Conservation (phyloP, 805 yeast genomes). For the Wilhelminamyces savonicus region DNA sequence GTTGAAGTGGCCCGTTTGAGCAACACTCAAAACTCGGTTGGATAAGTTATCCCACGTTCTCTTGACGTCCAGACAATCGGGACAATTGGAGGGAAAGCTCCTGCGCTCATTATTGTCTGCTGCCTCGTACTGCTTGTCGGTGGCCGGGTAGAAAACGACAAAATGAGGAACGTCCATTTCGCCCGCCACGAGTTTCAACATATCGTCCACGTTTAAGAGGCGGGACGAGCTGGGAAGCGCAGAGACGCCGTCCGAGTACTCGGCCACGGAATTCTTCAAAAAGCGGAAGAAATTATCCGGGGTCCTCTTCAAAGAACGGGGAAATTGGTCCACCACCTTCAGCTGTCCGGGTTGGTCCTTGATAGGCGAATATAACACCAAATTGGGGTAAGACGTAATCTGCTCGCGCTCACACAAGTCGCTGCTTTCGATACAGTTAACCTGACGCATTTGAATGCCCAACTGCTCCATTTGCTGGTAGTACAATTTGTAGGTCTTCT, state of each 20-base stretch:
- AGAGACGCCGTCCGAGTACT: conserved; percentile 32
- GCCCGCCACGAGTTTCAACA: conserved; percentile 49
- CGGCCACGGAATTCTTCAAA: conserved; percentile 47
- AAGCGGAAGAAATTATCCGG: conserved; percentile 46
- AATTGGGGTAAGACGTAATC: conserved; percentile 60
- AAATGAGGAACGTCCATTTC: conserved; percentile 43
- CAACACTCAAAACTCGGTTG: conserved; percentile 34
- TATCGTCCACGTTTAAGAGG: conserved; percentile 30
- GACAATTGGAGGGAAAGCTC: conserved; percentile 35
- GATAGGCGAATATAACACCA: conserved; percentile 63
- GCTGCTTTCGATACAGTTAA: conserved; percentile 81
- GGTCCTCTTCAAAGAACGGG: conserved; percentile 39
- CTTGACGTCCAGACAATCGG: conserved; percentile 45
- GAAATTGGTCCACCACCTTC: conserved; percentile 38
- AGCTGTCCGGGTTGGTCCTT: conserved; percentile 25
- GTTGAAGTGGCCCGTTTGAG: conserved; percentile 51
- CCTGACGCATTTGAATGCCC: conserved; percentile 59
- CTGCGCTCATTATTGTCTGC: conserved; percentile 24
- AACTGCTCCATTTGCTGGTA: conserved; percentile 37
- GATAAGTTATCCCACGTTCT: conserved; percentile 55
- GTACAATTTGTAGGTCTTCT: conserved; percentile 49
- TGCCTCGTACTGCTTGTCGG: conserved; percentile 32
- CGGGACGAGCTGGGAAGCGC: conserved; percentile 37
- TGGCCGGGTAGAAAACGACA: conserved; percentile 63
- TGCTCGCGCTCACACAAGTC: conserved; percentile 73